A percentile compares a stretch with the other conserved stretches of the same genome.
Conservation (phyloP, 257 asterid species). For the Leonotis leonurus region DNA sequence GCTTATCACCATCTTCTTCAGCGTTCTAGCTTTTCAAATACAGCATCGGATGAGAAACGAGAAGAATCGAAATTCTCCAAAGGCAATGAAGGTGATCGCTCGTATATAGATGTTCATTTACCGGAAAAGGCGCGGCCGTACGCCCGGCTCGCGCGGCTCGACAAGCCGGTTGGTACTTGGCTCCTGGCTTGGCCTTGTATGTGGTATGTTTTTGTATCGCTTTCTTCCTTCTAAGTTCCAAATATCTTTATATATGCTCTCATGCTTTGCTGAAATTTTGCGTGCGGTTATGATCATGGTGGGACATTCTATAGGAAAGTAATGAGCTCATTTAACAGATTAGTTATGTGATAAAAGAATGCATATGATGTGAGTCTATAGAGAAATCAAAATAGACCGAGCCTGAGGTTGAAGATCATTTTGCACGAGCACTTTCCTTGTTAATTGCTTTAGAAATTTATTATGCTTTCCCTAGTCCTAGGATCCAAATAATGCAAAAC, state of each 20-base stretch:
- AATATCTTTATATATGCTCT: not conserved
- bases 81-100: conserved; percentile 15
- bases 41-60: conserved; percentile 26
- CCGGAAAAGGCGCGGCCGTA: conserved; percentile 57
- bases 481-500: not conserved
- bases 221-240: not conserved
- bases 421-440: not conserved
- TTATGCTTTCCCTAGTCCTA: not conserved
- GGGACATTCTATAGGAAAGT: too few relatives aligned
- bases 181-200: conserved; percentile 96
- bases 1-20: conserved; percentile 23
- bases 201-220: conserved; percentile 43
- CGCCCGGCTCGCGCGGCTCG: conserved; percentile 81
- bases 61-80: conserved; percentile 18
- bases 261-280: not conserved
- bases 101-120: conserved; percentile 75
- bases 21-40: conserved; percentile 30
- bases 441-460: not conserved
- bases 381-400: not conserved
- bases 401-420: not conserved
- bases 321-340: too few relatives aligned
- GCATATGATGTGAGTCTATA: not conserved
- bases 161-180: conserved; percentile 92
- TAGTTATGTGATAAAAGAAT: not conserved
- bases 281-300: not conserved